Evolutionary conservation across 1,284 basidiomycete genomes (phyloP).

Genomic region (Ustilago tritici): DNA sequence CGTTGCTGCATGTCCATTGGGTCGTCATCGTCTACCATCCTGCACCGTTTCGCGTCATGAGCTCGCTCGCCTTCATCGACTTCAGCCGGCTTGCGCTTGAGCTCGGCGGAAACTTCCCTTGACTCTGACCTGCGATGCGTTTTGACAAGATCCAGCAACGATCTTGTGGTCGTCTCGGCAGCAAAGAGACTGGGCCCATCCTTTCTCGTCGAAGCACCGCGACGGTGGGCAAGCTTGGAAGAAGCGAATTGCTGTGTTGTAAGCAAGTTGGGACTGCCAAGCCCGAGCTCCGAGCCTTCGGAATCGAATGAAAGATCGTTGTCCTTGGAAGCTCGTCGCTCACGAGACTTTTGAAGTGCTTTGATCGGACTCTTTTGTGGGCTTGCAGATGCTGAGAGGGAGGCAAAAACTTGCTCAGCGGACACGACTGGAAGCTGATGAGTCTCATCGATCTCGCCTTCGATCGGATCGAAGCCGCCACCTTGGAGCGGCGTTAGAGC

Average conservation of each 20-base stretch:
- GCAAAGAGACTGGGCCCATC: slow-evolving; percentile 19
- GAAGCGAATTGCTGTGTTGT: slow-evolving; percentile 33
- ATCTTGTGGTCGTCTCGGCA: slow-evolving; percentile 28
- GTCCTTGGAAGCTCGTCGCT: slow-evolving; percentile 16
- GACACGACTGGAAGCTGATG: slow-evolving; percentile 19
- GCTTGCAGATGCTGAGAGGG: slow-evolving; percentile 12
- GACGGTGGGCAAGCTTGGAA: slow-evolving; percentile 39
- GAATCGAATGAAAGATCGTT: not conserved
- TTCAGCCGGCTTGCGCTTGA: slow-evolving; percentile 31
- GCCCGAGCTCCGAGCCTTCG: not conserved
- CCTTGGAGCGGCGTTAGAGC: not conserved
- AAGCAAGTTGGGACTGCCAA: slow-evolving; percentile 16
- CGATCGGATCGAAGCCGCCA: not conserved
- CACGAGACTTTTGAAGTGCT: slow-evolving; percentile 30
- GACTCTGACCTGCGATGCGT: not conserved
- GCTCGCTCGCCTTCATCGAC: not conserved
- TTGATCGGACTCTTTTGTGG: slow-evolving; percentile 39
- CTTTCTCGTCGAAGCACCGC: not conserved
- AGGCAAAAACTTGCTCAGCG: slow-evolving; percentile 36
- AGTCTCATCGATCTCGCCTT: not conserved
- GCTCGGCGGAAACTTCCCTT: not conserved
- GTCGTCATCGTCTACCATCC: not conserved
- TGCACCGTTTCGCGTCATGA: slow-evolving; percentile 9
- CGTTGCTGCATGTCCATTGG: not conserved
- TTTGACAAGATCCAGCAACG: slow-evolving; percentile 33